Conservation (phyloP, 2,329 filamentous ascomycete species). For the Pyrenochaeta sp. region DNA sequence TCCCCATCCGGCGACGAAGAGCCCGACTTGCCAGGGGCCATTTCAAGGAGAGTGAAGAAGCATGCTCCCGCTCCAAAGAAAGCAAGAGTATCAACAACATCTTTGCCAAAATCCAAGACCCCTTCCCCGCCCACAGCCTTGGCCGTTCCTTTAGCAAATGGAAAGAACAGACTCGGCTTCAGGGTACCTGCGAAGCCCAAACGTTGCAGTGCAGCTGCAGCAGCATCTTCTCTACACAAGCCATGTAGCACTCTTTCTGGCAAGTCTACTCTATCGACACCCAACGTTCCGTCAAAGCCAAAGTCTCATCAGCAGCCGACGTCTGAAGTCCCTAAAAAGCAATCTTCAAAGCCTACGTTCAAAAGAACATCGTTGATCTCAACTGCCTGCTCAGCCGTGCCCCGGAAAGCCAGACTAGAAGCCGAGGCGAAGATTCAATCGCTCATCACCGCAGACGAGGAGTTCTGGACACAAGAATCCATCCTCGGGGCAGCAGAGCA, state of each 20-base stretch:
- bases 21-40: not conserved
- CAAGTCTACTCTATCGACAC: too few relatives aligned
- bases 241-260: too few relatives aligned
- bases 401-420: not conserved
- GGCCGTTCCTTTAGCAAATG: not conserved
- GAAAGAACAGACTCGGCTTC: constrained; percentile 14
- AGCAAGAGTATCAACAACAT: not conserved
- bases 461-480: not conserved
- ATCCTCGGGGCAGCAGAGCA: not conserved
- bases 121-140: not conserved
- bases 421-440: not conserved
- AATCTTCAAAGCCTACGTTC: too few relatives aligned
- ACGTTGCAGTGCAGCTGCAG: too few relatives aligned
- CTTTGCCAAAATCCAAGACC: not conserved
- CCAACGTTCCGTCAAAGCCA: too few relatives aligned
- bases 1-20: constrained; percentile 8
- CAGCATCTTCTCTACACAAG: too few relatives aligned
- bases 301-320: too few relatives aligned
- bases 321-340: too few relatives aligned
- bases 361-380: not conserved
- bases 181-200: not conserved
- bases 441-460: not conserved
- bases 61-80: not conserved
- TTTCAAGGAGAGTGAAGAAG: not conserved
- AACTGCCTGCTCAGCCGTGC: not conserved